A percentile compares a stretch with the other conserved stretches of the same genome.
These are phyloP conservation scores for Prunus persica DNA, from an alignment of 306 rosid species.

Conservation along the genomic window DNA sequence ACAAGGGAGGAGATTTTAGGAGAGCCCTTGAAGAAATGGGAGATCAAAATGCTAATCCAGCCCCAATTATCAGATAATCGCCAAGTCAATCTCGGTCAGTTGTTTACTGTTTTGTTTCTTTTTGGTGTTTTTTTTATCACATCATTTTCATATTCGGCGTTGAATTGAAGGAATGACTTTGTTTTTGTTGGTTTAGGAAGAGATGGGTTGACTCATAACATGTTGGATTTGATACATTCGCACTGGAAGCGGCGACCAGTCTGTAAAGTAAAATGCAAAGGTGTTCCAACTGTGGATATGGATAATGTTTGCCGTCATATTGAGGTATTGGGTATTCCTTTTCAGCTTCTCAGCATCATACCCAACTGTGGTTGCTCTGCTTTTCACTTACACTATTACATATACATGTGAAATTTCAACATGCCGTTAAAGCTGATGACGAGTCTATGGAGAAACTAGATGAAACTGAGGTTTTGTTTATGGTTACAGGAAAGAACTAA, in stretches of 20 bases:
- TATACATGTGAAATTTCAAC: neutral
- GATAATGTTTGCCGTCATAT: slow-evolving; percentile 69
- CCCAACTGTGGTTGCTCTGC: neutral
- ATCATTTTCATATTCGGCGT: neutral
- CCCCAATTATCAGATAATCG: slow-evolving; percentile 61
- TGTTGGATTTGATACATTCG: slow-evolving; percentile 93
- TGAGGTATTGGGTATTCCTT: slow-evolving; percentile 47
- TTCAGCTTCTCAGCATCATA: neutral
- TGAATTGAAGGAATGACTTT: neutral
- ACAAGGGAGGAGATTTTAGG: slow-evolving; percentile 81
- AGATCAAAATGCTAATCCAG: slow-evolving; percentile 62
- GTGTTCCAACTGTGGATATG: slow-evolving; percentile 97
- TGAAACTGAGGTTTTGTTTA: slow-evolving; percentile 4
- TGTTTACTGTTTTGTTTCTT: neutral
- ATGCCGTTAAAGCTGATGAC: neutral
- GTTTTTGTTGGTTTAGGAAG: slow-evolving; percentile 54
- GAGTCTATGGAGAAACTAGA: neutral
- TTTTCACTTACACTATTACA: neutral
- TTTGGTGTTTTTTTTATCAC: neutral
- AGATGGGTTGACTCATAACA: slow-evolving; percentile 93
- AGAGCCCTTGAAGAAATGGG: slow-evolving; percentile 79
- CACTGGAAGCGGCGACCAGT: slow-evolving; percentile 81
- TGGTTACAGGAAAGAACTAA: slow-evolving; percentile 72
- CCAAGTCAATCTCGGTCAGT: slow-evolving; percentile 91
- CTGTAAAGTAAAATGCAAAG: slow-evolving; percentile 87